These are phyloP conservation scores for Fragaria vesca DNA, from an alignment of 306 rosid genomes.

Conservation along the genomic window DNA sequence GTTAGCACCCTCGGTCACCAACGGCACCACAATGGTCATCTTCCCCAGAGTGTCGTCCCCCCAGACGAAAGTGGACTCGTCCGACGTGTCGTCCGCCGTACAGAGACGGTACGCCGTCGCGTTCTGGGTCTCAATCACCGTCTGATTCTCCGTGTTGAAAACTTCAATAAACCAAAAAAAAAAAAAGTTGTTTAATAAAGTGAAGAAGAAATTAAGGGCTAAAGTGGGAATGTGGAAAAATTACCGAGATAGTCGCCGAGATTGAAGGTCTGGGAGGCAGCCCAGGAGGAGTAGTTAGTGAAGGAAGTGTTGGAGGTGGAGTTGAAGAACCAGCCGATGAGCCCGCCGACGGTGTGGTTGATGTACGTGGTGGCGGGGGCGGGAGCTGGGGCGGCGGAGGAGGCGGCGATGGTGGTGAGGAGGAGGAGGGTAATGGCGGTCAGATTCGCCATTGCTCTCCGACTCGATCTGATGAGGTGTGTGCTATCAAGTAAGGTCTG, in stretches of 20 bases:
- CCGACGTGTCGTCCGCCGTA: constrained; percentile 48
- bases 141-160: constrained; percentile 70
- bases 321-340: constrained; percentile 79
- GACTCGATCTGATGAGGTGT: background rate
- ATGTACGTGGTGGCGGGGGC: constrained; percentile 40
- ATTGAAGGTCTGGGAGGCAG: constrained; percentile 60
- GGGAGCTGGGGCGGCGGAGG: constrained; percentile 13
- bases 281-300: constrained; percentile 77
- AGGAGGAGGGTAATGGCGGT: constrained; percentile 21
- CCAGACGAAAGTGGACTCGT: constrained; percentile 48
- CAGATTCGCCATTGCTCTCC: constrained; percentile 6
- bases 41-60: constrained; percentile 19
- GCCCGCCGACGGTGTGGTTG: constrained; percentile 79
- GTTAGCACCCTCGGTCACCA: constrained; percentile 54
- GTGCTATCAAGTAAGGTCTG: background rate
- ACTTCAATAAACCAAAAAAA: constrained; percentile 32
- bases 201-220: background rate
- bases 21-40: constrained; percentile 55
- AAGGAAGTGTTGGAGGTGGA: constrained; percentile 57
- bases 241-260: constrained; percentile 87
- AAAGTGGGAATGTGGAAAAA: background rate
- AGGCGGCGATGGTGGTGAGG: background rate
- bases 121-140: constrained; percentile 80
- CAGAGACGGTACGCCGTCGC: constrained; percentile 53
- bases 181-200: background rate